Conservation (phyloP, 495 filamentous ascomycete genomes). For the Aspergillus campestris region DNA sequence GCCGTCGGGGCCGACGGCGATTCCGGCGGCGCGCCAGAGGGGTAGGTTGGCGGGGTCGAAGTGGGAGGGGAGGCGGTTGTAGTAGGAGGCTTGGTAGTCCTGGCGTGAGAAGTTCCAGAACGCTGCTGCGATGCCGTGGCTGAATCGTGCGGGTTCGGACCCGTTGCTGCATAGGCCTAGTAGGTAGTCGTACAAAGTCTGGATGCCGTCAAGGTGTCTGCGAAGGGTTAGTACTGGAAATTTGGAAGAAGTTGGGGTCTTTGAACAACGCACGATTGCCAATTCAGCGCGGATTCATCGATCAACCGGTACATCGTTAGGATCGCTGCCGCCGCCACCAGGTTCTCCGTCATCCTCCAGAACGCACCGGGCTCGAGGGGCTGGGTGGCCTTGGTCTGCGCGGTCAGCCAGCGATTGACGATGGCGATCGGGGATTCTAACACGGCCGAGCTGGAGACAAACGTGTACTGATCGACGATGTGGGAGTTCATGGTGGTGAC, state of each 20-base stretch:
- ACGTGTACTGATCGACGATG: conserved; percentile 25
- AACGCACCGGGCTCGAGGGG: not conserved
- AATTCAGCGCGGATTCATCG: conserved; percentile 26
- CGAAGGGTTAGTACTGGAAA: not conserved
- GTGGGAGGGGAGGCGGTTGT: conserved; percentile 25
- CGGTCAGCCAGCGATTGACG: conserved; percentile 20
- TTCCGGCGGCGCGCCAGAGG: conserved; percentile 31
- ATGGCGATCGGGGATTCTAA: conserved; percentile 29
- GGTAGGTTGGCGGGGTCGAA: conserved; percentile 21
- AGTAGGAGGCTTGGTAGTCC: conserved; percentile 33
- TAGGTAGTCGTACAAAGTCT: conserved; percentile 24
- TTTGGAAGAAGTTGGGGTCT: not conserved
- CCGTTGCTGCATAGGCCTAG: conserved; percentile 4
- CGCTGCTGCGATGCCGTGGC: conserved; percentile 25
- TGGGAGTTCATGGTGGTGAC: conserved; percentile 20
- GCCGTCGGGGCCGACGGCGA: conserved; percentile 22
- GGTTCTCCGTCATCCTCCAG: conserved; percentile 24
- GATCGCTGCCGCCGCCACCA: conserved; percentile 21
- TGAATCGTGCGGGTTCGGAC: conserved; percentile 9
- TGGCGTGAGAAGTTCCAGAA: conserved; percentile 37
- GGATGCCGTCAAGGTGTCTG: conserved; percentile 28
- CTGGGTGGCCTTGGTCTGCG: conserved; percentile 2
- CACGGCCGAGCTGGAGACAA: conserved; percentile 27
- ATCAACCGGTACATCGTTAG: conserved; percentile 28
- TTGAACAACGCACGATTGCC: conserved; percentile 25